phyloP scores from a whole-genome alignment of 768 basidiomycete genomes.

The Leucosporidium creatinivorum region DNA sequence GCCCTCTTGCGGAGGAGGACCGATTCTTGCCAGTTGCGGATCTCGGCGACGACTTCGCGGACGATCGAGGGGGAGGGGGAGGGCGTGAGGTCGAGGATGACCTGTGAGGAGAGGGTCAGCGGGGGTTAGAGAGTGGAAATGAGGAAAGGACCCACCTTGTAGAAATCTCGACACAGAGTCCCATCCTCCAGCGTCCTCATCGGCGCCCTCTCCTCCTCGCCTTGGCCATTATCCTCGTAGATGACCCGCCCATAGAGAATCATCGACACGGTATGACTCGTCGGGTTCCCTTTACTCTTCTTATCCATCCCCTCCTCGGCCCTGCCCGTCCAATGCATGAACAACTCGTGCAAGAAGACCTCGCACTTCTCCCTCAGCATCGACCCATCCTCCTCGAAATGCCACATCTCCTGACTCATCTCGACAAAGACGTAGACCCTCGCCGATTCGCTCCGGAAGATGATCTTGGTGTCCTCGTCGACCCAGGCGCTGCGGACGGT shows the following conservation, averaged over 20 bases:
- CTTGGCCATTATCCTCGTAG: conserved; percentile 60
- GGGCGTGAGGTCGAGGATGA: conserved; percentile 72
- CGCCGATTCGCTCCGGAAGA: conserved; percentile 84
- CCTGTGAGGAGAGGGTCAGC: conserved; percentile 42
- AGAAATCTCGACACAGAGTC: conserved; percentile 43
- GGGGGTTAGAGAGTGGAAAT: background rate
- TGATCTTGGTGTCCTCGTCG: conserved; percentile 71
- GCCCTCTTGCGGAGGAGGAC: conserved; percentile 39
- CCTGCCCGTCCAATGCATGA: conserved; percentile 61
- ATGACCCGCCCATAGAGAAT: conserved; percentile 88
- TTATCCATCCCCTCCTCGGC: conserved; percentile 17
- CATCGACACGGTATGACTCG: conserved; percentile 89
- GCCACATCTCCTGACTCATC: conserved; percentile 92
- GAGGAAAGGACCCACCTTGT: conserved; percentile 50
- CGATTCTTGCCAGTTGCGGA: conserved; percentile 17
- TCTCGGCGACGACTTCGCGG: conserved; percentile 18
- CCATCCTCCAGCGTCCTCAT: conserved; percentile 67
- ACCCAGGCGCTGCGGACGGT: conserved; percentile 56
- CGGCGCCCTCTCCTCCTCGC: conserved; percentile 65
- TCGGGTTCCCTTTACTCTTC: conserved; percentile 52
- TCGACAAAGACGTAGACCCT: conserved; percentile 92
- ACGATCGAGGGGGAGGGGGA: conserved; percentile 27
- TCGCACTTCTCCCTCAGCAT: conserved; percentile 82
- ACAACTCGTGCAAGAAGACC: conserved; percentile 85
- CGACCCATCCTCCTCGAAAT: conserved; percentile 93